Base-by-base conservation (phyloP, 345 rosid genomes). In the Odontarrhena argentea region DNA sequence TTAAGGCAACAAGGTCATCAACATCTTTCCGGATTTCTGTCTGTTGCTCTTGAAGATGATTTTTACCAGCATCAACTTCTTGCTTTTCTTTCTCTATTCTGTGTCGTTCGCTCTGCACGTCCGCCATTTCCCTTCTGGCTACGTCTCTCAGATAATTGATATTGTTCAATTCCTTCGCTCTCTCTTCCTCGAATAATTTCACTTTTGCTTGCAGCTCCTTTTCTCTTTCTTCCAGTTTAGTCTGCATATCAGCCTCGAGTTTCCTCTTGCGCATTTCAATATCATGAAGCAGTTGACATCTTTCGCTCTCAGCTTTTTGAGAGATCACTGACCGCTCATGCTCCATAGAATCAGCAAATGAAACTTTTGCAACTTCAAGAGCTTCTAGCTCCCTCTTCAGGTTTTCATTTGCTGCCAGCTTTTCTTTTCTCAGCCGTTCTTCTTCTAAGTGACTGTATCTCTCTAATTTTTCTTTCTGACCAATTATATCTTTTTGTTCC, bases 91-190 rank as follows among this genome's bases (percentile, higher is more conserved):
- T 87, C 60, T 79, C 86, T 62, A 87, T 63, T 63, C 82, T 75
- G 11, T 56, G 47, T 67, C 97, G 82, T 68, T 87, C 96, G 34
- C 49, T 73, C 79, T 83, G 87, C 91, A 83, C 26, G 15, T 94
- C 99, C 26, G 84, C 84, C 96, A 91, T 94, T 76, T 88, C 96
- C 72, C 86, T 87, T 71, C 86, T 82, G 50, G 93, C 91, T 63
- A 87, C 70, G 36, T 87, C 97, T 74, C 96, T 86, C 61, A 85
- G 65, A 84, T 81, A 80, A 55, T 80, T 87, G 37, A 91, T 83
- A 68, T 91, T 94, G 63, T 75, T 76, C 54, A 87, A 14, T 68
- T 87, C 96, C 71, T 82, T 82, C 81, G 85, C 91, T 51, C 77
- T 94, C 78, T 91, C 96, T 75, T 91, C 96, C 65, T 88, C 97